Evolutionary conservation across 495 filamentous ascomycete genomes (phyloP), one percentile per base, ranked within the genome.

Genomic region (Pseudoneurospora amorphoporcata): DNA sequence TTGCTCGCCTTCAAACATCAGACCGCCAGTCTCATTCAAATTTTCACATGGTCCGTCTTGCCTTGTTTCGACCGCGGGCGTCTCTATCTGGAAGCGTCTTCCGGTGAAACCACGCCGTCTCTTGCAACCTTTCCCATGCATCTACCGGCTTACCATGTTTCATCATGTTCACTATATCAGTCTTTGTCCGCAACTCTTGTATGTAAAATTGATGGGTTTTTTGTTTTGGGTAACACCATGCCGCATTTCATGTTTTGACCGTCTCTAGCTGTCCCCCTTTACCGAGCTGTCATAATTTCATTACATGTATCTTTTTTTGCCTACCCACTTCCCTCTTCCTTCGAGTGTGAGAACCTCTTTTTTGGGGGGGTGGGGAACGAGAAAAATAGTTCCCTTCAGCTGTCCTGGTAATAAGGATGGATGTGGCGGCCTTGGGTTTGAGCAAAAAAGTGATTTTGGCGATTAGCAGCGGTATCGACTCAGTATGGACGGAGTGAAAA

Each of bases 21-120:
- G 10, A 10, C 47, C 47, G 23, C 47, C 19, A 32, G 47, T 58
- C 19, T 12, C 19, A 58, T 14, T 6, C 9, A 14, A 14, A 10
- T 2, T 19, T 70, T 73, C 39, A 70, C 69, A 40, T 53, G 69
- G 70, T 75, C 41, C 40, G 68, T 70, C 70, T 72, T 70, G 78
- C 68, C 68, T 69, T 73, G 74, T 40, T 73, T 73, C 39, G 40
- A 47, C 68, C 39, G 29, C 68, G 69, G 32, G 69, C 23, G 69
- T 23, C 68, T 42, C 43, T 71, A 61, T 74, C 58, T 71, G 69
- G 58, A 37, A 40, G 68, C 47, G 72, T 58, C 37, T 29, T 68
- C 69, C 72, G 17, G 53, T 10, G 14, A 35, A 61, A 61, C 53
- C 29, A 65, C 14, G 53, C 70, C 73, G 73, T 74, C 72, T 41